Percentiles rank a stretch among this genome's conserved stretches.
Evolutionary conservation across 2,329 filamentous ascomycete species (phyloP).

Genomic region (Remersonia thermophila): DNA sequence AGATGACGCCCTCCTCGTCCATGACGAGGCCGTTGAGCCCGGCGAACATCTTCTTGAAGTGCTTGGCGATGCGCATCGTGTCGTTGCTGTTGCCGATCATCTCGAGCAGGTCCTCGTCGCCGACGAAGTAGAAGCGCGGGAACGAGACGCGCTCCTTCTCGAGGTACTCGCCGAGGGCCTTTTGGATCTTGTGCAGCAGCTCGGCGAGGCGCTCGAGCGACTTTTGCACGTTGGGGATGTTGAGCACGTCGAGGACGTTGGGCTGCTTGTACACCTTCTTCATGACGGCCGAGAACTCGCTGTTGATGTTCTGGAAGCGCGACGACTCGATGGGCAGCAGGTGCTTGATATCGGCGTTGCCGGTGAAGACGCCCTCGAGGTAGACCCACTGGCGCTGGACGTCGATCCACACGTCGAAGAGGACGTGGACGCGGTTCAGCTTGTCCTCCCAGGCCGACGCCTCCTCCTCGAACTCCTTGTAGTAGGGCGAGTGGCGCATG

Average conservation of each 20-base stretch:
- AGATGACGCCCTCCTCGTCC: slow-evolving; percentile 81
- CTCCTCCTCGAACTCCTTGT: slow-evolving; percentile 98
- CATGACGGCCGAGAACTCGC: slow-evolving; percentile 97
- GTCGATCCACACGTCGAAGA: slow-evolving; percentile 99
- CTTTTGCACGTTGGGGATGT: slow-evolving; percentile 91
- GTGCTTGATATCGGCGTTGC: slow-evolving; percentile 98
- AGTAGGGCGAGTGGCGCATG: slow-evolving; percentile 98
- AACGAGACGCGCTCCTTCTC: slow-evolving; percentile 97
- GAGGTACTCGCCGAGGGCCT: slow-evolving; percentile 94
- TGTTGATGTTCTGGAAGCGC: slow-evolving; percentile 98
- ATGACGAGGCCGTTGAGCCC: slow-evolving; percentile 82
- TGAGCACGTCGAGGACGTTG: slow-evolving; percentile 88
- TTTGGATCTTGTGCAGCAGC: slow-evolving; percentile 96
- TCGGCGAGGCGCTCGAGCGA: slow-evolving; percentile 93
- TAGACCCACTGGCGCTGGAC: slow-evolving; percentile 99
- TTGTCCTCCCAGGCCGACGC: slow-evolving; percentile 96
- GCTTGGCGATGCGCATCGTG: slow-evolving; percentile 88
- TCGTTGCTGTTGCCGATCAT: slow-evolving; percentile 99
- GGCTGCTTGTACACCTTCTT: slow-evolving; percentile 98
- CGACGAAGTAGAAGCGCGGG: slow-evolving; percentile 98
- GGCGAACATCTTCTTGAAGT: slow-evolving; percentile 99
- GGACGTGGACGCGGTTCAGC: slow-evolving; percentile 87
- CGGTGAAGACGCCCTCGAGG: slow-evolving; percentile 95
- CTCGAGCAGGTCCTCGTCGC: slow-evolving; percentile 93
- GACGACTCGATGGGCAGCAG: slow-evolving; percentile 91